Conservation (phyloP, 73 alveolate genomes). For the Paramecium caudatum region DNA sequence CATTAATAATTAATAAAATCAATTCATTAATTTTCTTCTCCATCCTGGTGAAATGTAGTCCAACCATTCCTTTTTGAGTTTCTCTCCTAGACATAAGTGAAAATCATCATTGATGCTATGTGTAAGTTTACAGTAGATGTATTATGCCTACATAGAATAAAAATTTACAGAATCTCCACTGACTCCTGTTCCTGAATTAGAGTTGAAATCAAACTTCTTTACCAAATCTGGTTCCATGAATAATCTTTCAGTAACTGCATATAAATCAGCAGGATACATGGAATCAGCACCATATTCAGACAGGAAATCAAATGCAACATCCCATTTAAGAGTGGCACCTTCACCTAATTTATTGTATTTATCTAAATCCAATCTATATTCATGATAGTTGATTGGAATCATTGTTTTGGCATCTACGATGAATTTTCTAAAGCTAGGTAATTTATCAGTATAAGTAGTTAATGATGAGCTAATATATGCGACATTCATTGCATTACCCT, state of each 20-base stretch:
- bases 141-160: not conserved
- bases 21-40: conserved; percentile 42
- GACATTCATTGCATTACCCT: conserved; percentile 61
- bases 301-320: conserved; percentile 69
- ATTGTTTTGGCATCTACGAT: conserved; percentile 70
- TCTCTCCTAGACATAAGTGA: conserved; percentile 47
- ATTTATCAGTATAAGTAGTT: conserved; percentile 56
- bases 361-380: conserved; percentile 66
- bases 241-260: conserved; percentile 19
- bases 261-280: conserved; percentile 60
- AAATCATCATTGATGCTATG: conserved; percentile 45
- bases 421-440: conserved; percentile 70
- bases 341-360: conserved; percentile 60
- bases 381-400: conserved; percentile 64
- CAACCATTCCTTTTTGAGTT: conserved; percentile 40
- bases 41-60: conserved; percentile 64
- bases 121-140: conserved; percentile 34
- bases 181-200: conserved; percentile 26
- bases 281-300: conserved; percentile 62
- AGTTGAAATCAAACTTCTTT: conserved; percentile 55
- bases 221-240: conserved; percentile 49
- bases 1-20: too few relatives aligned
- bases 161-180: conserved; percentile 54
- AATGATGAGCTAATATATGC: conserved; percentile 72
- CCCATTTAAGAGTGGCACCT: conserved; percentile 69